Base-by-base conservation (phyloP, 73 alveolate species). In the Paramecium caudatum region DNA sequence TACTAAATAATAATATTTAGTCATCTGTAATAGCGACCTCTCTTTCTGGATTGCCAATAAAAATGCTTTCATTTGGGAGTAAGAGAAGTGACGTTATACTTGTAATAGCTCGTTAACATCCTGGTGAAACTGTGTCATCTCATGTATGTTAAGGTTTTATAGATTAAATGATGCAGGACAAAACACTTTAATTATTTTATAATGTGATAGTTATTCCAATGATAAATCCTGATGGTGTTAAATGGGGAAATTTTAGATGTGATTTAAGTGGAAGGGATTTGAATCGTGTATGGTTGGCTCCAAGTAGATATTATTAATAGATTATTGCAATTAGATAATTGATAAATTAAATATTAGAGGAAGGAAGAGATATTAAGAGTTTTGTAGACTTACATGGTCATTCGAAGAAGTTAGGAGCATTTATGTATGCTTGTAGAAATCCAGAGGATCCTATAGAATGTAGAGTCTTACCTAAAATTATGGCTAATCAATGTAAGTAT, bases 161-260 rank as follows among this genome's bases (percentile, higher is more conserved):
- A 8, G 49, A 30, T 9, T 36, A 39, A 39, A 23, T 90, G 2
- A 49, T 33, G 78, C 68, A 90, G 10, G 82, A 49, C 41, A 61
- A 82, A 32, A 78, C 80, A 27, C 62, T 90, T 1, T 23, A 74
- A 45, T 47, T 41, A 21, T 49, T 10, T 23, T 86, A 49, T 30
- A 39, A 55, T 5, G 61, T 55, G 3, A 33, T 62, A 39, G 91
- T 97, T 25, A 95, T 97, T 0, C 99, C 99, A 0, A 96, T 95
- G 96, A 90, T 97, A 91, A 97, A 97, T 80, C 99, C 99, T 0
- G 99, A 97, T 81, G 99, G 99, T 32, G 98, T 97, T 0, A 94
- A 96, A 17, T 93, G 92, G 37, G 99, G 99, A 1, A 97, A 97
- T 91, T 95, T 94, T 17, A 62, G 99, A 37, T 95, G 98, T 17